A percentile compares a stretch with the other conserved stretches of the same genome.
Conservation (phyloP, 1,139 yeast species). For the Kodamaea derodonti region DNA sequence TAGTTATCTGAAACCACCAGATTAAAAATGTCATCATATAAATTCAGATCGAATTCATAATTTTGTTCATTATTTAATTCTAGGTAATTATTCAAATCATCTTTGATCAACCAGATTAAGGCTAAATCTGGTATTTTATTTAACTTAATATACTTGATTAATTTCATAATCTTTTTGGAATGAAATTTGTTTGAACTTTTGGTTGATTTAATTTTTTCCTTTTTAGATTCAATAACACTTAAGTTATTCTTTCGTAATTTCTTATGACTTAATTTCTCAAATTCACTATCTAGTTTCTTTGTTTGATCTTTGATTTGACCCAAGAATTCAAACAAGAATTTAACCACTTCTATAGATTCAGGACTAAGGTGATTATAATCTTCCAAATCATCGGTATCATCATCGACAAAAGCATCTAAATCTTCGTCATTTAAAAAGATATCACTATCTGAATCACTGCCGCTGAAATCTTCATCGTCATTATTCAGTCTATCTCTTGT, state of each 20-base stretch:
- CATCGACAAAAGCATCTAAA: constrained; percentile 13
- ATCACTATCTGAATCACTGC: constrained; percentile 11
- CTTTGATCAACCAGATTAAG: constrained; percentile 35
- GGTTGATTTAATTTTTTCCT: constrained; percentile 40
- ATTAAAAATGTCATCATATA: constrained; percentile 42
- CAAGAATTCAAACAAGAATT: constrained; percentile 11
- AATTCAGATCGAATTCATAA: constrained; percentile 34
- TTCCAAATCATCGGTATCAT: constrained; percentile 20
- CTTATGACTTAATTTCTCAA: constrained; percentile 38
- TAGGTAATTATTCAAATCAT: constrained; percentile 38
- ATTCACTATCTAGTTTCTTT: constrained; percentile 29
- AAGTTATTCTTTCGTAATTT: constrained; percentile 39
- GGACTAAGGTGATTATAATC: constrained; percentile 23
- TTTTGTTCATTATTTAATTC: constrained; percentile 40
- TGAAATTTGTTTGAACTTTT: constrained; percentile 37
- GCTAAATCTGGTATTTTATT: constrained; percentile 31
- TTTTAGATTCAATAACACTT: constrained; percentile 37
- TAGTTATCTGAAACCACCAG: constrained; percentile 8
- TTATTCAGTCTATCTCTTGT: constrained; percentile 30
- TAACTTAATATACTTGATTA: constrained; percentile 29
- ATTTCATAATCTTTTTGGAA: constrained; percentile 32
- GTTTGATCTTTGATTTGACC: constrained; percentile 26
- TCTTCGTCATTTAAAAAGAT: constrained; percentile 7
- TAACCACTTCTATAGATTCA: constrained; percentile 31
- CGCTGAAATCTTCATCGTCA: constrained; percentile 18